These are phyloP conservation scores for Saccharomycopsis schoenii DNA, from an alignment of 805 yeast genomes.

Conservation along the genomic window DNA sequence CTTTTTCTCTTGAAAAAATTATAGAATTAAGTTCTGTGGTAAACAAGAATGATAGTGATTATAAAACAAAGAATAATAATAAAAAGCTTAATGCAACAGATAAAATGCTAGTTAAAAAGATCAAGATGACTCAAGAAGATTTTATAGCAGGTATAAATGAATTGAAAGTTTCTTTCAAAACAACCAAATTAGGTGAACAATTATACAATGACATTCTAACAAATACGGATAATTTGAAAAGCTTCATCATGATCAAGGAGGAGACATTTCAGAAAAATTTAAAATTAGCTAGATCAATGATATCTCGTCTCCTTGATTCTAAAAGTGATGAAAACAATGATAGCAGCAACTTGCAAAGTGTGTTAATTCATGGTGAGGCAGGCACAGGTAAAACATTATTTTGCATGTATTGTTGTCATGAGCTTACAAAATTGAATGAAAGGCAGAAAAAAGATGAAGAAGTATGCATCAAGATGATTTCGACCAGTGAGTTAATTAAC, in stretches of 20 bases:
- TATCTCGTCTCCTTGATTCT: constrained; percentile 36
- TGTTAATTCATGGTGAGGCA: constrained; percentile 82
- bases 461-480: constrained; percentile 74
- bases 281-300: background rate
- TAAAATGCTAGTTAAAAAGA: constrained; percentile 86
- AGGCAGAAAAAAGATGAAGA: background rate
- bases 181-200: constrained; percentile 55
- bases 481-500: constrained; percentile 85
- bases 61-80: constrained; percentile 61
- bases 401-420: constrained; percentile 74
- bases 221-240: background rate
- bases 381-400: constrained; percentile 96
- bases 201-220: constrained; percentile 51
- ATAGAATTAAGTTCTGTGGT: constrained; percentile 75
- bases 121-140: constrained; percentile 94
- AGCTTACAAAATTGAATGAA: constrained; percentile 57
- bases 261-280: background rate
- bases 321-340: constrained; percentile 55
- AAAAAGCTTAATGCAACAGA: constrained; percentile 77
- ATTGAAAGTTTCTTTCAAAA: constrained; percentile 63
- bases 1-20: constrained; percentile 81
- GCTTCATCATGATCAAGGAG: background rate
- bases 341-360: constrained; percentile 67
- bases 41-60: constrained; percentile 46
- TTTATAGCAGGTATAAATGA: constrained; percentile 67